Evolutionary conservation across 163 green algal genomes (phyloP).

Genomic region (Scenedesmus sp.): DNA sequence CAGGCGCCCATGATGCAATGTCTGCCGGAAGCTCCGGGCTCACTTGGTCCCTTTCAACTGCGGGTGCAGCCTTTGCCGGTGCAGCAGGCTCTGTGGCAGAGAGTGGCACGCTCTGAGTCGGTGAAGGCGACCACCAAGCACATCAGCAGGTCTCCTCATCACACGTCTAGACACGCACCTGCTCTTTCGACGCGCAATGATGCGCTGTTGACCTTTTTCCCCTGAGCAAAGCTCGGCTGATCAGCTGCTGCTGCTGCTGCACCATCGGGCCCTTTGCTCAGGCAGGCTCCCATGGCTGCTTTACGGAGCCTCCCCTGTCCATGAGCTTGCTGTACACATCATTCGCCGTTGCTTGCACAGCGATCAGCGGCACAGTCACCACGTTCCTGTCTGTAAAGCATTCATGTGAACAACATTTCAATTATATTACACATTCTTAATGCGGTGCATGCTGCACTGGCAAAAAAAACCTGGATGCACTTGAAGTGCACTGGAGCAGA

Average conservation of each 20-base stretch:
- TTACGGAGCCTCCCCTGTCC: neutral
- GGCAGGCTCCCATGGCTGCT: neutral
- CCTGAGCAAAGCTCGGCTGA: neutral
- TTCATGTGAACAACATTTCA: neutral
- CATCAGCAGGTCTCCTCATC: neutral
- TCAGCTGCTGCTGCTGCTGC: constrained; percentile 12
- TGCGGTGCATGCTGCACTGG: no score
- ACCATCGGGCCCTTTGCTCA: constrained; percentile 2
- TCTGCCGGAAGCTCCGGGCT: neutral
- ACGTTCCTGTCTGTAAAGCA: neutral
- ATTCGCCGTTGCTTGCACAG: neutral
- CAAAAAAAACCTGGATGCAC: neutral
- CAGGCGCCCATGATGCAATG: constrained; percentile 8
- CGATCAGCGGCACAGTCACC: constrained; percentile 5
- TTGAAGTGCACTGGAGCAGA: neutral
- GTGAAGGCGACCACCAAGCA: neutral
- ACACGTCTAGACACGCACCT: neutral
- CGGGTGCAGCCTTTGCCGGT: neutral
- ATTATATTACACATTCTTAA: neutral
- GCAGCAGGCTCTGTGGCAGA: neutral
- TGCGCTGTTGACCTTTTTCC: neutral
- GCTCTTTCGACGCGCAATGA: neutral
- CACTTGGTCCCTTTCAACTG: neutral
- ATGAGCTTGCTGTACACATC: neutral
- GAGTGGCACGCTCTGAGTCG: neutral